Base-by-base conservation (phyloP, 495 filamentous ascomycete species). In the Apiosordaria backusii region DNA sequence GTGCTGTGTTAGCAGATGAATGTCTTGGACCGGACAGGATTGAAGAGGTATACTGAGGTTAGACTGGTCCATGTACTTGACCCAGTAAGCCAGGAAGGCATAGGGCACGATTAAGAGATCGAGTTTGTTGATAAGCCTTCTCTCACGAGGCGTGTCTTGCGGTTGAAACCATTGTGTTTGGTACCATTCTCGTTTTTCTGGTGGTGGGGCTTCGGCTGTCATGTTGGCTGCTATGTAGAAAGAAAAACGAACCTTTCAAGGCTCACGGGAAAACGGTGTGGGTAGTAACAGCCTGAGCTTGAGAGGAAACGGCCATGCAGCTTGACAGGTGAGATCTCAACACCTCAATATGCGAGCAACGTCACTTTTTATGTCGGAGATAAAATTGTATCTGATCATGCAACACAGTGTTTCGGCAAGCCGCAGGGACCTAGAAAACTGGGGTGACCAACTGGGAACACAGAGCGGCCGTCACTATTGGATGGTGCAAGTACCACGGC, bases 41-140 rank as follows among this genome's bases (percentile, higher is more conserved):
- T 6, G n/a, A 45, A 15, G 25, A 10, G 0, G 63, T 66, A 54
- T 16, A 73, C 71, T 75, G 50, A 77, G 66, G 23, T 77, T 77
- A 62, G 70, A 57, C 60, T 77, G 73, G 65, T 84, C 80, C 24
- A 84, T 73, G 62, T 82, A 80, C 67, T 84, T 83, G 19, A 76
- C 75, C 81, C 80, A 82, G 62, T 82, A 83, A 0, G 78, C 72
- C 10, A 82, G 65, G 62, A 82, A 78, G 2, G 77, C 79, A 67
- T 70, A 74, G 1, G 72, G 72, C 1, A 76, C 72, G 45, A 76
- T 71, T 73, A 74, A 65, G 9, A 77, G 65, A 64, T 83, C 82
- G 40, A 84, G 73, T 62, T 83, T 84, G 29, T 76, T 68, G 57
- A 84, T 79, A 26, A 82, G 75, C 16, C 64, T 62, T 29, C 81